Percentiles rank a stretch among this genome's conserved stretches.
Evolutionary conservation across 345 rosid species (phyloP).

Genomic region (Melastoma malabathricum): DNA sequence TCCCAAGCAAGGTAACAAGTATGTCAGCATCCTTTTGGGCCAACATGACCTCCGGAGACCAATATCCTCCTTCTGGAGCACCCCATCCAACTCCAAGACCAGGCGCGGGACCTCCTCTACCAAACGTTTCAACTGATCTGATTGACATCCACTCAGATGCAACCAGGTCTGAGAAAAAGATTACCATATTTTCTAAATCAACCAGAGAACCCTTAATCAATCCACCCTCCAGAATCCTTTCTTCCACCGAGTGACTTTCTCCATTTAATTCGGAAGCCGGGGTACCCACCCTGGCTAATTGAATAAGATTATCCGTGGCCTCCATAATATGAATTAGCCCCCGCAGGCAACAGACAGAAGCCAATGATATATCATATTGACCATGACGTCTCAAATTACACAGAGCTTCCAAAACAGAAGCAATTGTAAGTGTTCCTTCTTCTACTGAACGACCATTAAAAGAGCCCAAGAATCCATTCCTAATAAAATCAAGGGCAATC

Average conservation of each 20-base stretch:
- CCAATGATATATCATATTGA: constrained; percentile 41
- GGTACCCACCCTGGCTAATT: constrained; percentile 32
- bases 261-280: constrained; percentile 15
- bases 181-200: constrained; percentile 33
- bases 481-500: constrained; percentile 63
- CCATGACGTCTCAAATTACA: constrained; percentile 38
- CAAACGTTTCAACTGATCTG: constrained; percentile 62
- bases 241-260: constrained; percentile 35
- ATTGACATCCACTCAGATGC: constrained; percentile 43
- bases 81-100: constrained; percentile 94
- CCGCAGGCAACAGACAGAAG: constrained; percentile 59
- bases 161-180: constrained; percentile 30
- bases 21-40: constrained; percentile 59
- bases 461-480: constrained; percentile 40
- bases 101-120: constrained; percentile 91
- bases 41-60: constrained; percentile 52
- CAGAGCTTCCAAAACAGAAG: constrained; percentile 41
- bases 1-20: constrained; percentile 37
- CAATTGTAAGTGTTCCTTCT: constrained; percentile 17
- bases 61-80: constrained; percentile 78
- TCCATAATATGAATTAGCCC: constrained; percentile 34
- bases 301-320: constrained; percentile 45
- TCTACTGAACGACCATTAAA: constrained; percentile 5
- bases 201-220: constrained; percentile 34
- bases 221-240: constrained; percentile 46